Evolutionary conservation across 768 basidiomycete species (phyloP).

Genomic region (Kockovaella imperatae): DNA sequence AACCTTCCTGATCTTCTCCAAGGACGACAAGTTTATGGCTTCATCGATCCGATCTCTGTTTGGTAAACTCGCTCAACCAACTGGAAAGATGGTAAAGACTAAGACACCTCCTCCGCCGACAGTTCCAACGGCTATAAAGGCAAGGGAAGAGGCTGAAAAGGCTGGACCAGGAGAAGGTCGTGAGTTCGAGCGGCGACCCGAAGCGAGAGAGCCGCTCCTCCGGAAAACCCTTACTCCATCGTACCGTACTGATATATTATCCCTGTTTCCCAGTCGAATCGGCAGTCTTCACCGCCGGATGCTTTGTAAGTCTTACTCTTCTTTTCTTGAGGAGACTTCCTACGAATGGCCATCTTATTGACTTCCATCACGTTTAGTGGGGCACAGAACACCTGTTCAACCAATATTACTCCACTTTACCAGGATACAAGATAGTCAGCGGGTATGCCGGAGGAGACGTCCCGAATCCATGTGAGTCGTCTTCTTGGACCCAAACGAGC

Average conservation of each 20-base stretch:
- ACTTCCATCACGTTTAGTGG: constrained; percentile 25
- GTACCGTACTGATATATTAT: not conserved
- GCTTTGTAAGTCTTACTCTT: constrained; percentile 36
- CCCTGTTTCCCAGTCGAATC: constrained; percentile 32
- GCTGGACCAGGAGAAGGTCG: constrained; percentile 29
- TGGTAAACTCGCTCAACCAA: constrained; percentile 1
- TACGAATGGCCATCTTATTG: too few relatives aligned
- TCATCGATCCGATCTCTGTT: not conserved
- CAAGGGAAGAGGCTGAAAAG: constrained; percentile 23
- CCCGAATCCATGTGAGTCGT: constrained; percentile 29
- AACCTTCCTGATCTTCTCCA: not conserved
- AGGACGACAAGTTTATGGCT: not conserved
- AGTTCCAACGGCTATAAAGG: constrained; percentile 41
- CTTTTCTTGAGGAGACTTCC: not conserved
- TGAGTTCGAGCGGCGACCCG: constrained; percentile 14
- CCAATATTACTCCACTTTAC: constrained; percentile 39
- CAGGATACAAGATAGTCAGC: constrained; percentile 35
- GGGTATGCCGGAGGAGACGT: constrained; percentile 42
- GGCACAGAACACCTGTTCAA: constrained; percentile 44
- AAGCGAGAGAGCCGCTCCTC: not conserved
- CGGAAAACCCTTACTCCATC: not conserved
- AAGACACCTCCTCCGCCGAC: constrained; percentile 42
- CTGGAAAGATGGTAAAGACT: constrained; percentile 15
- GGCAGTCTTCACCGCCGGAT: constrained; percentile 44
- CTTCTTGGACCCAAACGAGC: not conserved